Conservation (phyloP, 1,284 basidiomycete genomes). For the Amylostereum areolatum region DNA sequence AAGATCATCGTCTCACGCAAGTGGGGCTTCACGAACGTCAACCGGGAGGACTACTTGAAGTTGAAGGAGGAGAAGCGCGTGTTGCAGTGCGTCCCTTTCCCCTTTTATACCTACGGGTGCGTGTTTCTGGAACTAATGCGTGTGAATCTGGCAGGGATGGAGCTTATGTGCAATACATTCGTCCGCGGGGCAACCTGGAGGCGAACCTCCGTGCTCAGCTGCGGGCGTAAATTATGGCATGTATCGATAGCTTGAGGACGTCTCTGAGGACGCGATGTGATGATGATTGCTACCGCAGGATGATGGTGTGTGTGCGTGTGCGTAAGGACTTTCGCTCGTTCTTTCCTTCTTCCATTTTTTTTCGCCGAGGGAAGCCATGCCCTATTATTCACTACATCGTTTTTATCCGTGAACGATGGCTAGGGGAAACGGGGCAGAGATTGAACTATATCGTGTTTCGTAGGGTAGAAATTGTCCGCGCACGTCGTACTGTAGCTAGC, state of each 20-base stretch:
- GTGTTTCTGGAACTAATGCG: slow-evolving; percentile 14
- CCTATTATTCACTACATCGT: slow-evolving; percentile 75
- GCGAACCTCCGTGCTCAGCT: slow-evolving; percentile 81
- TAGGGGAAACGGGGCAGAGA: slow-evolving; percentile 82
- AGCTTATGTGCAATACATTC: slow-evolving; percentile 86
- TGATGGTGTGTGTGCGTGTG: slow-evolving; percentile 14
- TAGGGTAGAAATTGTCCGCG: too few species aligned
- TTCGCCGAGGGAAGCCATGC: slow-evolving; percentile 18
- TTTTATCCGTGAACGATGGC: slow-evolving; percentile 56
- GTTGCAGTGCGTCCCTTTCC: slow-evolving; percentile 59
- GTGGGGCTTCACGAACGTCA: slow-evolving; percentile 97
- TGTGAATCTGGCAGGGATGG: slow-evolving; percentile 52
- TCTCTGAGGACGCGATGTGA: slow-evolving; percentile 7
- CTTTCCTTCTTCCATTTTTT: slow-evolving; percentile 15
- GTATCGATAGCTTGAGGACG: slow-evolving; percentile 5
- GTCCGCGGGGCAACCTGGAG: slow-evolving; percentile 81
- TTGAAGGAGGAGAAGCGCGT: slow-evolving; percentile 88
- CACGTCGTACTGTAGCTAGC: too few species aligned
- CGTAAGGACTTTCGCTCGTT: background rate
- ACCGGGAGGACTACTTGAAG: slow-evolving; percentile 84
- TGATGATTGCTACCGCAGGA: slow-evolving; percentile 1
- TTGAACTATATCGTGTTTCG: slow-evolving; percentile 18
- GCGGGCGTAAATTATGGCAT: slow-evolving; percentile 41
- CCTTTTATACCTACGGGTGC: background rate
- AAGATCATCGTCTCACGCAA: slow-evolving; percentile 98